phyloP scores from a whole-genome alignment of 2,329 filamentous ascomycete genomes.

The Colletotrichum orchidophilum region DNA sequence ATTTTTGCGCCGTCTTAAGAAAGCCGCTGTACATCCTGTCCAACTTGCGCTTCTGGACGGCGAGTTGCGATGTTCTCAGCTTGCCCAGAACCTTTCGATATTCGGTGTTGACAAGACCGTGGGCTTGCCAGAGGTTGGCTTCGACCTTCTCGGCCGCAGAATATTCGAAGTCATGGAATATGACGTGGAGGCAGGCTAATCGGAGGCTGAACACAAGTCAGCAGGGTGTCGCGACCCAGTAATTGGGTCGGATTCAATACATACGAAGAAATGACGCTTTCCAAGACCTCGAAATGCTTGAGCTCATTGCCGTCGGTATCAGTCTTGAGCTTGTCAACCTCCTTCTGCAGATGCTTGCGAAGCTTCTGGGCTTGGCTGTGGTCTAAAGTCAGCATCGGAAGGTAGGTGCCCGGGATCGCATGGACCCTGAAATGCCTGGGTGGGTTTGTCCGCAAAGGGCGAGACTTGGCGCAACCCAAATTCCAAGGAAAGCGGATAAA shows the following conservation, averaged over 20 bases:
- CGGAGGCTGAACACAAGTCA: slow-evolving; percentile 65
- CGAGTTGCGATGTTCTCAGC: slow-evolving; percentile 59
- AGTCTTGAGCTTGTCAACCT: slow-evolving; percentile 53
- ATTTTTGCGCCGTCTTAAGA: slow-evolving; percentile 86
- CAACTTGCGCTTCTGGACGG: slow-evolving; percentile 77
- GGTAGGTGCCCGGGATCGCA: neutral
- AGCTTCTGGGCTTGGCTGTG: slow-evolving; percentile 54
- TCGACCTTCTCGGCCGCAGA: slow-evolving; percentile 73
- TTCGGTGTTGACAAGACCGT: slow-evolving; percentile 79
- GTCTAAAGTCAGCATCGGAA: slow-evolving; percentile 23
- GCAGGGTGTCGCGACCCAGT: neutral
- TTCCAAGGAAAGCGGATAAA: neutral
- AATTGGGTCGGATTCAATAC: slow-evolving; percentile 34
- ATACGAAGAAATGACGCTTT: slow-evolving; percentile 54
- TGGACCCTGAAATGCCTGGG: neutral
- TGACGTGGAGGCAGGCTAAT: slow-evolving; percentile 73
- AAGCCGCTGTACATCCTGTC: slow-evolving; percentile 86
- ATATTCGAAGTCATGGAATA: slow-evolving; percentile 77
- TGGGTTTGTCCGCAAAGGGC: neutral
- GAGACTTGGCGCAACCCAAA: neutral
- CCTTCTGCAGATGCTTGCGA: slow-evolving; percentile 53
- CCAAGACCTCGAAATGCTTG: slow-evolving; percentile 54
- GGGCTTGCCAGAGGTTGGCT: slow-evolving; percentile 78
- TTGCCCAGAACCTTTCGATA: slow-evolving; percentile 77
- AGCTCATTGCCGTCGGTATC: slow-evolving; percentile 48